Base-by-base conservation (phyloP, 2,329 filamentous ascomycete genomes). In the Capronia coronata region DNA sequence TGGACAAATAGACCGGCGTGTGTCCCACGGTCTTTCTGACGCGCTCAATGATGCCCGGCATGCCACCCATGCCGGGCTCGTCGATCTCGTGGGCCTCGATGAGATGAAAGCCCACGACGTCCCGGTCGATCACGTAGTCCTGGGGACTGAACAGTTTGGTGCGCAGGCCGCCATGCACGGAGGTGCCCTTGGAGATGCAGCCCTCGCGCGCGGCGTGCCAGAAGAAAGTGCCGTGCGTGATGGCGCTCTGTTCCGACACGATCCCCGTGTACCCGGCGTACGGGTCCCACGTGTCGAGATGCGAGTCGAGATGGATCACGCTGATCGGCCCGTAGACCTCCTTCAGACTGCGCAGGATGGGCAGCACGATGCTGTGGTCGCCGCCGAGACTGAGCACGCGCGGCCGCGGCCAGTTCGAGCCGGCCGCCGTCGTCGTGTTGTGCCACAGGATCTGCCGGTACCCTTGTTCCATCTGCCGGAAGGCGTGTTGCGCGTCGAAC, bases 151-250 rank as follows among this genome's bases (percentile, higher is more conserved):
- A 85, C 18, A 93, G 73, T 2, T 86, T 93, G 0, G 87, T 93
- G 48, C 87, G 80, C 65, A 94, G 91, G 30, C 87, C 87, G 14
- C 86, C 87, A 65, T 94, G 87, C 67, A 94, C 89, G 69, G 89
- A 91, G 57, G 79, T 84, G 69, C 91, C 85, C 63, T 93, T 94
- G 55, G 75, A 75, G 14, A 94, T 74, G 11, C 93, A 73, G 2
- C 87, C 87, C 65, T 93, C 86, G 68, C 82, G 78, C 0, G 84
- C 70, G 0, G 87, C 87, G 64, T 91, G 86, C 70, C 84, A 93
- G 71, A 94, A 94, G 72, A 91, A 93, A 0, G 87, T 93, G 34
- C 87, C 87, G 69, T 93, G 86, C 69, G 93, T 94, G 70, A 94
- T 83, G 56, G 76, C 76, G 19, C 87, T 87, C 32, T 82, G 79